These are phyloP conservation scores for Serpula lacrymans DNA, from an alignment of 768 basidiomycete genomes.

Conservation along the genomic window DNA sequence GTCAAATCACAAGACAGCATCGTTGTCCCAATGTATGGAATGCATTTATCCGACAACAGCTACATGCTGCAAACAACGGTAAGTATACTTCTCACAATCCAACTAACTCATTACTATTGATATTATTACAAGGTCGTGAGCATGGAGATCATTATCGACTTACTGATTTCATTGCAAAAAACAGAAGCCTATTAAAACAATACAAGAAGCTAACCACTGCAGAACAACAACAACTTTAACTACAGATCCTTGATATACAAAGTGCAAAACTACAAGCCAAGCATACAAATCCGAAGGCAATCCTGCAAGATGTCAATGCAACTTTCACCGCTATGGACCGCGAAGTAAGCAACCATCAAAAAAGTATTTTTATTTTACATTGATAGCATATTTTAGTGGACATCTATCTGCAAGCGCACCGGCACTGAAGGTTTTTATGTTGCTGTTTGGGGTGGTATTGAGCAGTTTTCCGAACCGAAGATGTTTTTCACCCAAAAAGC, in stretches of 20 bases:
- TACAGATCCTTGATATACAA: background rate
- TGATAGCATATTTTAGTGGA: background rate
- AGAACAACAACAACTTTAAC: background rate
- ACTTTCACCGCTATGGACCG: background rate
- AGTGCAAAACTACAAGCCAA: background rate
- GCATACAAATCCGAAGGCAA: background rate
- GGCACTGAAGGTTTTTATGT: background rate
- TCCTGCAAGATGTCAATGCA: background rate
- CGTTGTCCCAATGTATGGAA: background rate
- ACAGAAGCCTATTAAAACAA: background rate
- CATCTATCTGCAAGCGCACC: background rate
- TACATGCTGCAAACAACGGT: background rate
- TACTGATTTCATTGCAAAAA: constrained; percentile 1
- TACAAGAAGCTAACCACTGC: background rate
- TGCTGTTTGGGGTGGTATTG: background rate
- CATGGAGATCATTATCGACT: background rate
- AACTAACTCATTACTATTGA: background rate
- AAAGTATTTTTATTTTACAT: background rate
- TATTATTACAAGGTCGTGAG: background rate
- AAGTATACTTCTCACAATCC: too few species aligned
- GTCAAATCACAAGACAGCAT: background rate
- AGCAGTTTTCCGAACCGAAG: background rate
- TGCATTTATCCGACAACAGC: background rate
- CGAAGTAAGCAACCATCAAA: background rate
- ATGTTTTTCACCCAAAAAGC: background rate